These are phyloP conservation scores for Tolypocladium endophyticum DNA, from an alignment of 2,329 filamentous ascomycete genomes.

Conservation along the genomic window DNA sequence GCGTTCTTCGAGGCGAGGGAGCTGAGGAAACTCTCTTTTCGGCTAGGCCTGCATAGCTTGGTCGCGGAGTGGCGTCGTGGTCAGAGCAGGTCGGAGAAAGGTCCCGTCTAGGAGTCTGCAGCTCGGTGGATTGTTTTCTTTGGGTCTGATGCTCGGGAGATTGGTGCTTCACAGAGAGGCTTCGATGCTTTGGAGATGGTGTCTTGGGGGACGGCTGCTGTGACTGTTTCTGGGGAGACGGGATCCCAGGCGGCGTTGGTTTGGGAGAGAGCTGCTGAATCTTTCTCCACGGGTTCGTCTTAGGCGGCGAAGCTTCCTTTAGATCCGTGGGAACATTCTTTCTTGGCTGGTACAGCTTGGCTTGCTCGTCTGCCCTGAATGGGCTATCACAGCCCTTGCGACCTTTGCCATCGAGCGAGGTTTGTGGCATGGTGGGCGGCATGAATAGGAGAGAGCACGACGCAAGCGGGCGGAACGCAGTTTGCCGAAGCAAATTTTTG, in stretches of 20 bases:
- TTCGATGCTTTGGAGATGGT: neutral
- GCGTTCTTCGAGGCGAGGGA: neutral
- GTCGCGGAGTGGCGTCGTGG: neutral
- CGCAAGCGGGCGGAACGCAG: neutral
- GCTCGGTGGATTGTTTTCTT: neutral
- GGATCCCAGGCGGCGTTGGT: neutral
- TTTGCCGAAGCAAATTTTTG: neutral
- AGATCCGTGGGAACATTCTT: slow-evolving; percentile 6
- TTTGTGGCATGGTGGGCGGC: slow-evolving; percentile 10
- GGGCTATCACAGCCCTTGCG: slow-evolving; percentile 2
- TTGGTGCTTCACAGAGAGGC: neutral
- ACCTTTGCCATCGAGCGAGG: slow-evolving; percentile 15
- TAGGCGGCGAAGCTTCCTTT: slow-evolving; percentile 22
- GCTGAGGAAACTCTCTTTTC: neutral
- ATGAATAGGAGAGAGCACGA: neutral
- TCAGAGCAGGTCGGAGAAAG: neutral
- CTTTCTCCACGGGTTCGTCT: slow-evolving; percentile 19
- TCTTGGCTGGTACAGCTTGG: neutral
- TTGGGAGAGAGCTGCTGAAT: neutral
- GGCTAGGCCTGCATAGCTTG: neutral
- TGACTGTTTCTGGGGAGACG: neutral
- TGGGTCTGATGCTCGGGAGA: neutral
- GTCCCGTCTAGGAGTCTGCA: neutral
- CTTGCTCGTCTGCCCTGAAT: slow-evolving; percentile 5
- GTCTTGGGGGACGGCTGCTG: neutral